Evolutionary conservation across 2,329 filamentous ascomycete genomes (phyloP).

Genomic region (Diplodia intermedia): DNA sequence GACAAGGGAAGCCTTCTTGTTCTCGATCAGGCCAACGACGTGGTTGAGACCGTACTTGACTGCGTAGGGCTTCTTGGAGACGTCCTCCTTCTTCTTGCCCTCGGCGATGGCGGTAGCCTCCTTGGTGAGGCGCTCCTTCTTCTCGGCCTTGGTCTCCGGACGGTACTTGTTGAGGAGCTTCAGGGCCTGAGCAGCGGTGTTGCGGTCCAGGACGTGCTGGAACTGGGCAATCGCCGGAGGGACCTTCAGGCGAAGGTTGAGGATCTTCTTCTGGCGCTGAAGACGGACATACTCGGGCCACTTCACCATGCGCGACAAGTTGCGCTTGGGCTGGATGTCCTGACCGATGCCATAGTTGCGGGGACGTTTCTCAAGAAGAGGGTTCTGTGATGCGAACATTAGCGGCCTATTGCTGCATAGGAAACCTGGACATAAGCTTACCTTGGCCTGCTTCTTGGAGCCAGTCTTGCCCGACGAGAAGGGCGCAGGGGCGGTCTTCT

Average conservation of each 20-base stretch:
- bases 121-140: slow-evolving; percentile 99
- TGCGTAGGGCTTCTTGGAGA: slow-evolving; percentile 98
- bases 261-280: slow-evolving; percentile 91
- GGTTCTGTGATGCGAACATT: slow-evolving; percentile 71
- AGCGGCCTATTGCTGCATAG: not conserved
- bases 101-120: slow-evolving; percentile 97
- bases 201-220: slow-evolving; percentile 78
- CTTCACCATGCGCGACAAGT: slow-evolving; percentile 85
- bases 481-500: slow-evolving; percentile 97
- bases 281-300: slow-evolving; percentile 99
- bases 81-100: slow-evolving; percentile 99
- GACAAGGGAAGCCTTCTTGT: slow-evolving; percentile 99
- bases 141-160: slow-evolving; percentile 98
- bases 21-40: slow-evolving; percentile 69
- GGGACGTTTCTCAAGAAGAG: slow-evolving; percentile 96
- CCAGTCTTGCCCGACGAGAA: slow-evolving; percentile 94
- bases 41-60: slow-evolving; percentile 99
- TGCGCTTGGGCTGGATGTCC: slow-evolving; percentile 96
- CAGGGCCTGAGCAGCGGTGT: slow-evolving; percentile 88
- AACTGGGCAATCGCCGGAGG: slow-evolving; percentile 97
- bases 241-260: slow-evolving; percentile 98
- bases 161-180: slow-evolving; percentile 99
- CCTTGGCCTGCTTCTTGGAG: slow-evolving; percentile 96
- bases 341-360: slow-evolving; percentile 99
- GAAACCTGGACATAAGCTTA: slow-evolving; percentile 58